These are phyloP conservation scores for Clavariopsis aquatica DNA, from an alignment of 495 filamentous ascomycete genomes.

Conservation along the genomic window DNA sequence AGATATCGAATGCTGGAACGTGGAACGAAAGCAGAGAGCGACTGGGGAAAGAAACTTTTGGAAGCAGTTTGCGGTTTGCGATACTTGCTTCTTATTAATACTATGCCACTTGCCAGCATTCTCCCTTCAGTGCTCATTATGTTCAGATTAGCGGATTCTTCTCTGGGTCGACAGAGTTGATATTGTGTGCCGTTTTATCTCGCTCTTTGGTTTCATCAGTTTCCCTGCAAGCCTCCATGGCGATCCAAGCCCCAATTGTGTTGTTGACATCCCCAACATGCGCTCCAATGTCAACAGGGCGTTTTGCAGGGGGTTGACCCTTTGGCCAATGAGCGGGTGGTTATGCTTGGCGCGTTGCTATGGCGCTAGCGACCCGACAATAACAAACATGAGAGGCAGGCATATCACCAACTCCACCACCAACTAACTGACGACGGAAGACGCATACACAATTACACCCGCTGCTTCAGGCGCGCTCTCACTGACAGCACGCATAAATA, in stretches of 20 bases:
- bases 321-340: conserved; percentile 19
- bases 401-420: conserved; percentile 9
- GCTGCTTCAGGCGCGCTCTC: conserved; percentile 40
- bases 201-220: neutral
- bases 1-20: conserved; percentile 8
- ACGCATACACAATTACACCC: neutral
- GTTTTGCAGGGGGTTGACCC: neutral
- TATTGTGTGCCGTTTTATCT: neutral
- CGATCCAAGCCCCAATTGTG: too few species aligned
- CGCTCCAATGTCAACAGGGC: neutral
- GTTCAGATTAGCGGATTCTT: neutral
- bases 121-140: conserved; percentile 9
- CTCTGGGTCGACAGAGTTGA: neutral
- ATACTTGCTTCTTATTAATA: conserved; percentile 2
- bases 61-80: conserved; percentile 4
- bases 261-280: neutral
- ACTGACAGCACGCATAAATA: conserved; percentile 31
- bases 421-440: conserved; percentile 5
- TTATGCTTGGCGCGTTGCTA: conserved; percentile 12
- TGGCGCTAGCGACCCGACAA: conserved; percentile 14
- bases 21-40: conserved; percentile 7
- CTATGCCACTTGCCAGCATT: conserved; percentile 1
- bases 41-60: conserved; percentile 15
- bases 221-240: too few species aligned
- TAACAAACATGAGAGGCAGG: conserved; percentile 4